Percentiles rank a stretch among this genome's conserved stretches.
Conservation (phyloP, 371 early-diverging fungal species). For the Pancytospora epiphaga region DNA sequence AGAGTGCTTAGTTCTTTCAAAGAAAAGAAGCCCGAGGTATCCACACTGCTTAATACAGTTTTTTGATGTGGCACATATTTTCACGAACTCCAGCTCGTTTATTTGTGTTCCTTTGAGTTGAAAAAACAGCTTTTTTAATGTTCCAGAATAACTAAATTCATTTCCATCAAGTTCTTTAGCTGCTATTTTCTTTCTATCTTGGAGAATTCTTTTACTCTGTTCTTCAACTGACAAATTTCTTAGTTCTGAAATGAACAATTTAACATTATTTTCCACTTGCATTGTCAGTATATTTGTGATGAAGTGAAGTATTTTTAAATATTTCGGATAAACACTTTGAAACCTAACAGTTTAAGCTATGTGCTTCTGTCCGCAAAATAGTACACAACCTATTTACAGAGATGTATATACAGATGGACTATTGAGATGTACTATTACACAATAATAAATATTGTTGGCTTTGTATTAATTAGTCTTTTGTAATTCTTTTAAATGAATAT, state of each 20-base stretch:
- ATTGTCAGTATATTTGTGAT: too few relatives aligned
- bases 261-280: too few relatives aligned
- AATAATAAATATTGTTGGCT: too few relatives aligned
- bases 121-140: conserved; percentile 18
- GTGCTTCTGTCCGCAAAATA: too few relatives aligned
- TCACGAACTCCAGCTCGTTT: conserved; percentile 32
- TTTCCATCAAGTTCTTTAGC: conserved; percentile 16
- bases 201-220: background rate
- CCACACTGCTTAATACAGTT: conserved; percentile 20
- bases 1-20: background rate
- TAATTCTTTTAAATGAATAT: too few relatives aligned
- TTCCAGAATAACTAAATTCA: background rate
- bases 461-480: too few relatives aligned
- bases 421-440: too few relatives aligned
- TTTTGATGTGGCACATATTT: conserved; percentile 16
- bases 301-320: too few relatives aligned
- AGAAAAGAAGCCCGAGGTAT: conserved; percentile 28
- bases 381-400: too few relatives aligned
- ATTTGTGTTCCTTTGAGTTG: conserved; percentile 18
- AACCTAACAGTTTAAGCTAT: too few relatives aligned
- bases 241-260: background rate
- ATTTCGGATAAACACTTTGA: too few relatives aligned
- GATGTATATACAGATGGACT: too few relatives aligned
- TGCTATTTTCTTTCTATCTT: conserved; percentile 4
- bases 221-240: background rate